Conservation (phyloP, 2,329 filamentous ascomycete species). For the Clarireedia monteithiana region DNA sequence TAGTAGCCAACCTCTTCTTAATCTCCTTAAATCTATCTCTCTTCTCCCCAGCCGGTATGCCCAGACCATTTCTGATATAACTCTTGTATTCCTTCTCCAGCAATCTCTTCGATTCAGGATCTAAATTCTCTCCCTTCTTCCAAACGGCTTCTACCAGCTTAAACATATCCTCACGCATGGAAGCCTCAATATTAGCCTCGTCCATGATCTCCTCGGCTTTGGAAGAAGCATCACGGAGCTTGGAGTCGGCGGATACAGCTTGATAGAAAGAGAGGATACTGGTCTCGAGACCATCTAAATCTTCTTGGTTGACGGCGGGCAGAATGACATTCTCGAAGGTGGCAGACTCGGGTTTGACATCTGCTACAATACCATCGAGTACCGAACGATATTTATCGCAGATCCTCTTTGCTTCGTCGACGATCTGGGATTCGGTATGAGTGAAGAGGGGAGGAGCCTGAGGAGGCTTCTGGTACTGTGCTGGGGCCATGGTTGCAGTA, state of each 20-base stretch:
- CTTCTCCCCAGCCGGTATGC: slow-evolving; percentile 60
- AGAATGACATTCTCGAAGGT: slow-evolving; percentile 45
- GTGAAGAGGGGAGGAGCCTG: slow-evolving; percentile 73
- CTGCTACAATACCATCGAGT: slow-evolving; percentile 57
- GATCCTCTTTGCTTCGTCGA: slow-evolving; percentile 57
- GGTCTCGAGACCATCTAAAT: slow-evolving; percentile 48
- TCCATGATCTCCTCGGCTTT: slow-evolving; percentile 70
- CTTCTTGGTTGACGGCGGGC: slow-evolving; percentile 69
- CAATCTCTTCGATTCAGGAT: slow-evolving; percentile 62
- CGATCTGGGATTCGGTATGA: slow-evolving; percentile 61
- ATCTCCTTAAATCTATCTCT: slow-evolving; percentile 80
- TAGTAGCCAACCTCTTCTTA: slow-evolving; percentile 68
- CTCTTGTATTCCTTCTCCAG: slow-evolving; percentile 71
- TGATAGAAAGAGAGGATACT: slow-evolving; percentile 75
- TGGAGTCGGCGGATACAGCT: slow-evolving; percentile 62
- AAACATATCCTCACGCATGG: slow-evolving; percentile 79
- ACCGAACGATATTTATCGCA: slow-evolving; percentile 50
- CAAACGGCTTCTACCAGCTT: slow-evolving; percentile 52
- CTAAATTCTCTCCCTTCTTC: slow-evolving; percentile 51
- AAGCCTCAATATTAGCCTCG: slow-evolving; percentile 69
- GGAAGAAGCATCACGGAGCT: slow-evolving; percentile 66
- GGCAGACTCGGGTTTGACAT: slow-evolving; percentile 43
- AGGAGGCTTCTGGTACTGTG: slow-evolving; percentile 64
- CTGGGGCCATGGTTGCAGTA: slow-evolving; percentile 55
- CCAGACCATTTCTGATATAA: slow-evolving; percentile 70